Conservation (phyloP, 345 rosid genomes). For the Dovyalis caffra region DNA sequence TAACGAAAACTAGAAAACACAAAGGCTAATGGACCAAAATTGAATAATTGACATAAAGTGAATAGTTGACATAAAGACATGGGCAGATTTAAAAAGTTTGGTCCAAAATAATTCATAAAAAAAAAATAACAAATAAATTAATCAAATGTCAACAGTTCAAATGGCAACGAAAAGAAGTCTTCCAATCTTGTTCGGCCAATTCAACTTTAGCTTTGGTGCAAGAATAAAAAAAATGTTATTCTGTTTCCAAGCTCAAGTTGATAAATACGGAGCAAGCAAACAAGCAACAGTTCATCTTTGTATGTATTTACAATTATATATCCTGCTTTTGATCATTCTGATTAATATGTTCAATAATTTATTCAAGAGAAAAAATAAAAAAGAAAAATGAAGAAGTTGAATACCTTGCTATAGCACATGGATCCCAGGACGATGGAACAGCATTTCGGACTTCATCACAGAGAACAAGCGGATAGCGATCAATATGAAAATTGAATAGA, state of each 20-base stretch:
- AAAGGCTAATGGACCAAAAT: background rate
- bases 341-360: background rate
- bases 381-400: background rate
- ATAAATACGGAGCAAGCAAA: background rate
- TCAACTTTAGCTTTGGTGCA: background rate
- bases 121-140: no score
- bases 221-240: fast-evolving
- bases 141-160: no score
- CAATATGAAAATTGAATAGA: slow-evolving; percentile 56
- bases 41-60: no score
- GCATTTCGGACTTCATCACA: slow-evolving; percentile 58
- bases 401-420: slow-evolving; percentile 68
- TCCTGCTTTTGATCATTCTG: background rate
- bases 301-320: background rate
- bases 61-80: no score
- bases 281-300: background rate
- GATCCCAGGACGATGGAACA: slow-evolving; percentile 86
- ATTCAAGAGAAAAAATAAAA: no score
- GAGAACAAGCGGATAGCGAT: slow-evolving; percentile 68
- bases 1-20: background rate
- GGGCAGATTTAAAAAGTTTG: background rate
- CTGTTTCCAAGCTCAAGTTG: background rate
- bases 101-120: no score
- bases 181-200: background rate
- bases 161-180: no score